Base-by-base conservation (phyloP, 1,139 yeast genomes). In the Nadsonia commutata region DNA sequence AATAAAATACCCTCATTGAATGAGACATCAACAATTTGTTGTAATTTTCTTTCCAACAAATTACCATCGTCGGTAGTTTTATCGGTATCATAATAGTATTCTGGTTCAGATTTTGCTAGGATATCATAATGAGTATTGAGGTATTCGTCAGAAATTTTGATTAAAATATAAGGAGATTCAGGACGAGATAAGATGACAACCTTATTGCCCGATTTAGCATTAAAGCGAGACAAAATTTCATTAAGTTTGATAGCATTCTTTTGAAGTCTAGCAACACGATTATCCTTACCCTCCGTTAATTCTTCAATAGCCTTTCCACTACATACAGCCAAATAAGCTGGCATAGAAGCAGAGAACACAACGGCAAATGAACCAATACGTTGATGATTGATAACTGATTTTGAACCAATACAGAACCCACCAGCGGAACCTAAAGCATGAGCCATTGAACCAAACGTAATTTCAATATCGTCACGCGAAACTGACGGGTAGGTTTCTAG, bases 261-360 rank as follows among this genome's bases (percentile, higher is more conserved):
- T 16, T 64, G 66, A 46, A 76, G 57, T 6, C 52, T 47, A 6
- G 51, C 44, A 18, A 70, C 43, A 60, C 65, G 18, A 27, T 13
- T 16, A 59, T 46, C 51, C 38, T 20, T 18, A 18, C 36, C 43
- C 33, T 43, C 44, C 21, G 40, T 40, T 51, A 78, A 63, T 27
- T 69, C 52, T 9, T 67, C 60, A 41, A 86, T 66, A 2, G 79
- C 78, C 43, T 72, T 72, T 2, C 83, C 72, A 0, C 80, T 75
- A n/a, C 78, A 79, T 46, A 71, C 74, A 1, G 95, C 95, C 41
- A 86, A 74, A 61, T 82, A 88, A 17, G 97, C 94, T 13, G 98
- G 97, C 59, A 90, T 73, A 2, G 96, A 76, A 8, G 99, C 99
- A 57, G 94, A 81, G 58, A 85, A 90, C 48, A 93, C 93, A 58